Conservation (phyloP, 805 yeast genomes). For the Yarrowia hollandica region DNA sequence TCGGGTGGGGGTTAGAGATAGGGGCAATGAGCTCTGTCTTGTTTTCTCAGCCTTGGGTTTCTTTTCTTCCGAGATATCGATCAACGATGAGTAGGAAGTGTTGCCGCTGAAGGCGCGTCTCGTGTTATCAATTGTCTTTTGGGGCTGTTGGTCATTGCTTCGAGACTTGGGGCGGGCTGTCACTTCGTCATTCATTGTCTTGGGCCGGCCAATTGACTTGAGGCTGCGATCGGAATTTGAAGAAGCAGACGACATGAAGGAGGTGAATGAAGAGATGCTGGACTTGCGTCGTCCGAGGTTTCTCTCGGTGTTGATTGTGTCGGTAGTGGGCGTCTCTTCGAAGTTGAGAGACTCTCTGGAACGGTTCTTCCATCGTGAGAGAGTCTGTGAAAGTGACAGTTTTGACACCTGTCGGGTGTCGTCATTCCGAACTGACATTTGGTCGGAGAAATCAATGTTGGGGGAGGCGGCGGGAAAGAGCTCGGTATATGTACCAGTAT, state of each 20-base stretch:
- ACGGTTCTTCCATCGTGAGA: conserved; percentile 23
- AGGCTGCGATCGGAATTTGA: conserved; percentile 12
- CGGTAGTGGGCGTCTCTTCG: conserved; percentile 8
- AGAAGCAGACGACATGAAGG: conserved; percentile 8
- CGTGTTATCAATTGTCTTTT: neutral
- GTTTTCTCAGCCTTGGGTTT: neutral
- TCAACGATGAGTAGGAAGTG: conserved; percentile 14
- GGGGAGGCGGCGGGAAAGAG: neutral
- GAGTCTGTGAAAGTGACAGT: conserved; percentile 20
- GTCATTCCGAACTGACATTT: conserved; percentile 14
- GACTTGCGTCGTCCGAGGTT: conserved; percentile 17
- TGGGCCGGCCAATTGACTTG: conserved; percentile 7
- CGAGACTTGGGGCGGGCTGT: neutral
- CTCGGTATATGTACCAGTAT: neutral
- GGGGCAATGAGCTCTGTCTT: neutral
- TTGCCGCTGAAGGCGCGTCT: neutral
- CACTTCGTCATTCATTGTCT: neutral
- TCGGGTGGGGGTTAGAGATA: neutral
- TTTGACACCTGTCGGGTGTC: conserved; percentile 26
- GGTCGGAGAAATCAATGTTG: neutral
- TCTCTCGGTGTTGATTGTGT: neutral
- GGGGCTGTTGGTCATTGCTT: conserved; percentile 8
- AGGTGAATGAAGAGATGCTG: conserved; percentile 19
- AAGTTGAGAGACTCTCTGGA: conserved; percentile 12
- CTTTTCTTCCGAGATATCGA: conserved; percentile 1